Base-by-base conservation (phyloP, 345 rosid species). In the Gossypium arboreum region DNA sequence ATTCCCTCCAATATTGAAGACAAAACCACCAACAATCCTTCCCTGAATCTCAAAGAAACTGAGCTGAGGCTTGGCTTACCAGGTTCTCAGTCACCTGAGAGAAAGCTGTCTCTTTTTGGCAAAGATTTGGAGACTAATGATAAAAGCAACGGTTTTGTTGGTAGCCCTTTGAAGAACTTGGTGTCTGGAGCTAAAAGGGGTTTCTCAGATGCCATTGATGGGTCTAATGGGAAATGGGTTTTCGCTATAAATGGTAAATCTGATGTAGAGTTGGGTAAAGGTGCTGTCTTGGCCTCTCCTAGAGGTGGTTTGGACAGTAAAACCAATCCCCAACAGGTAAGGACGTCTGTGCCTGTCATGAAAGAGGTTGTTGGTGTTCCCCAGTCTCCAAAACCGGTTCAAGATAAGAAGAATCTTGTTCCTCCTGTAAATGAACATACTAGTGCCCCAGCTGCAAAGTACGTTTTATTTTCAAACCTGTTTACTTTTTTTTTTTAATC, bases 61-160 rank as follows among this genome's bases (percentile, higher is more conserved):
- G 94, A 90, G 83, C 84, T 90, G 4, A 83, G 90, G 81, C 92
- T 90, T 71, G 94, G 94, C 61, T 72, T 88, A 68, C 94, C 94
- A 4, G 94, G 94, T 34, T 88, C 88, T 45, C 75, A 67, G 66
- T 84, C 89, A n/a, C 87, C 87, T 0, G 88, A 79, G 79, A 85
- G 89, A 47, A 89, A 86, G 68, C 80, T 82, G 18, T 83, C 93
- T 41, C 81, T 87, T 75, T 87, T 89, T 82, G 89, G 93, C 6
- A 81, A 80, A 83, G 92, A 84, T 50, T 82, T 84, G 79, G 88
- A 83, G 47, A 78, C 13, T 20, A 20, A 56, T 50, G 54, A 68
- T 27, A 54, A 57, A 57, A 58, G 68, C 64, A 75, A 69, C 75
- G 81, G 75, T 74, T 80, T 47, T 69, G 12, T 81, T 29, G 71